Evolutionary conservation across 352 stramenopile species (phyloP), one percentile per base, ranked within the genome.

Genomic region (Aphanomyces invadans): DNA sequence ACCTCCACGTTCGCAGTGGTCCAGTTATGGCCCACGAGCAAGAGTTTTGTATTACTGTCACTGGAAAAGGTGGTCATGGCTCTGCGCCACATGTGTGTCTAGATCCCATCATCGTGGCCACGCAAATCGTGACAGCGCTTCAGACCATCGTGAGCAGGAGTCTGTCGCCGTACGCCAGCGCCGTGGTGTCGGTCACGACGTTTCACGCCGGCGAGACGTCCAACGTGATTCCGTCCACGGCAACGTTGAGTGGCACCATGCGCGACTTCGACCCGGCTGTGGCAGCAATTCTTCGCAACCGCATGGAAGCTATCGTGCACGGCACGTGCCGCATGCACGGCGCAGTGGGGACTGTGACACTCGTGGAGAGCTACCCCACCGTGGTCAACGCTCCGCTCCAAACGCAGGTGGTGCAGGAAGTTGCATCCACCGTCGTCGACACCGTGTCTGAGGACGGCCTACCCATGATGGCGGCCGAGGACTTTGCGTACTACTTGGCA

Each of bases 381-480:
- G 80, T 90, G 39, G 81, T 94, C 52, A 94, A 94, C 68, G 76
- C 76, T 26, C 76, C 80, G n/a, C 79, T 84, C 53, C 81, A 94
- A 70, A 89, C 83, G n/a, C 75, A 81, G 36, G 74, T 81, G 33
- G 85, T 92, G 65, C 79, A 90, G 70, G 75, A 90, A 29, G 75
- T 93, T 7, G 81, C 78, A 1, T 78, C 88, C 73, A 81, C 88
- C 39, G 79, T 83, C 48, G 80, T 79, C 0, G 65, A 89, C 32
- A 78, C 88, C 51, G 82, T 97, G 56, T 88, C 90, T 53, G 77
- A 89, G 44, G 73, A 87, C 33, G 85, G 86, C 3, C 68, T 89
- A 31, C 72, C 91, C 3, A 95, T 96, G 29, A 98, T 98, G 94
- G 92, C 92, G 4, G 88, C 84, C 4, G 94, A 98, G 75, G 94